phyloP scores from a whole-genome alignment of 306 rosid species.

The Mucuna pruriens region DNA sequence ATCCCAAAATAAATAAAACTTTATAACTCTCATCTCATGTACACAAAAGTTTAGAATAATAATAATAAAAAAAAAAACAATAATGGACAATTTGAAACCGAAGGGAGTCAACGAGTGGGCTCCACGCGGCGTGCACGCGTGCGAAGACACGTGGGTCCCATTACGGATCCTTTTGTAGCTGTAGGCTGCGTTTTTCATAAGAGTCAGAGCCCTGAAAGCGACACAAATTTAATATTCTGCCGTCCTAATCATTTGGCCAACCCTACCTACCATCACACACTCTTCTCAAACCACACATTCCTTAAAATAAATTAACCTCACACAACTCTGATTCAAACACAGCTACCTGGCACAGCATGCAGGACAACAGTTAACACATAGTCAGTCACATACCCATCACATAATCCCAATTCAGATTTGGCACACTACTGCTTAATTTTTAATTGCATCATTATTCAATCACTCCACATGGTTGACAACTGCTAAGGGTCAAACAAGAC shows the following conservation, averaged over 20 bases:
- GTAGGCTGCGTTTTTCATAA: conserved; percentile 39
- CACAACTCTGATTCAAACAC: background rate
- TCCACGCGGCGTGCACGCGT: conserved; percentile 82
- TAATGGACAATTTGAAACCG: background rate
- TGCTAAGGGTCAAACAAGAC: conserved; percentile 30
- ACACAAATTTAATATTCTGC: conserved; percentile 53
- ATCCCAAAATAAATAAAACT: background rate
- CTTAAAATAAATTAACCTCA: background rate
- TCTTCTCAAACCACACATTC: background rate
- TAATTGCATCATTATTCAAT: conserved; percentile 33
- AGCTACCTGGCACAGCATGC: background rate
- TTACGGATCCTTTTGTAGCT: background rate
- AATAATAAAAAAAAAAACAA: background rate
- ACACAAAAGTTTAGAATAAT: background rate
- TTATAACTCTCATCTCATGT: background rate
- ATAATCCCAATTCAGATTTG: background rate
- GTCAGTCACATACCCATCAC: background rate
- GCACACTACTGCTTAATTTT: background rate
- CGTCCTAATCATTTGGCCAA: conserved; percentile 50
- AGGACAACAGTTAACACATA: background rate
- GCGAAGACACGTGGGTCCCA: conserved; percentile 59
- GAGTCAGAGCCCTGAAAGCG: conserved; percentile 87
- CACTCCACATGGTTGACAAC: conserved; percentile 45
- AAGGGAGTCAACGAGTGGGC: conserved; percentile 60
- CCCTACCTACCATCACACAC: background rate